These are phyloP conservation scores for Adenanthera pavonina DNA, from an alignment of 306 rosid genomes.

Conservation along the genomic window DNA sequence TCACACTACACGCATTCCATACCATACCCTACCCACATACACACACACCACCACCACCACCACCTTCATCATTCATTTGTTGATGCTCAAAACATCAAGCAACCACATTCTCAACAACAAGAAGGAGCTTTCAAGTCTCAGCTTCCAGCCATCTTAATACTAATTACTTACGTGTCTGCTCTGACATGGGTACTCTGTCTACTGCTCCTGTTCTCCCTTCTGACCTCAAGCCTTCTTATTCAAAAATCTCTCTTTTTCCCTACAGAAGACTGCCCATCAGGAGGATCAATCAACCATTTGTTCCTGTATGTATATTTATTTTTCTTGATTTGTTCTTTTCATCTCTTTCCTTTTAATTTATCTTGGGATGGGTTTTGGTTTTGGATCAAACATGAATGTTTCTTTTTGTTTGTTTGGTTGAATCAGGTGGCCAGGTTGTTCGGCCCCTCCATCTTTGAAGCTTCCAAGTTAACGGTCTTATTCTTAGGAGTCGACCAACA, in stretches of 20 bases:
- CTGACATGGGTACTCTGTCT: constrained; percentile 63
- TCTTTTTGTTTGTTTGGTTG: constrained; percentile 38
- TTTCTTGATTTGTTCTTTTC: neutral
- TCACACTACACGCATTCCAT: constrained; percentile 48
- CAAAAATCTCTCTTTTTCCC: constrained; percentile 39
- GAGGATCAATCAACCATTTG: constrained; percentile 57
- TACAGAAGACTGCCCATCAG: constrained; percentile 41
- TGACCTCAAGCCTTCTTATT: constrained; percentile 51
- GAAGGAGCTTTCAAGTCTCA: neutral
- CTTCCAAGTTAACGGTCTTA: constrained; percentile 87
- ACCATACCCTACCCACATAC: neutral
- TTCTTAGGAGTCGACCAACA: constrained; percentile 83
- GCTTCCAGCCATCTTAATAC: neutral
- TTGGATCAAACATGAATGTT: neutral
- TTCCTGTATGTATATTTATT: constrained; percentile 53
- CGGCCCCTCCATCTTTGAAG: constrained; percentile 92
- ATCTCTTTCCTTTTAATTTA: neutral
- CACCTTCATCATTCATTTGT: neutral
- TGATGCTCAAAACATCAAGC: constrained; percentile 36
- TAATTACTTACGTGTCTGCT: too few relatives aligned
- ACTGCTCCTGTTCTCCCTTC: constrained; percentile 61
- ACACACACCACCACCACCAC: neutral
- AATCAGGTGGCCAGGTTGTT: constrained; percentile 83
- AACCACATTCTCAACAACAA: neutral
- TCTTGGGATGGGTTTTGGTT: neutral